These are phyloP conservation scores for Candida sithepensis DNA, from an alignment of 805 yeast species.

Conservation along the genomic window DNA sequence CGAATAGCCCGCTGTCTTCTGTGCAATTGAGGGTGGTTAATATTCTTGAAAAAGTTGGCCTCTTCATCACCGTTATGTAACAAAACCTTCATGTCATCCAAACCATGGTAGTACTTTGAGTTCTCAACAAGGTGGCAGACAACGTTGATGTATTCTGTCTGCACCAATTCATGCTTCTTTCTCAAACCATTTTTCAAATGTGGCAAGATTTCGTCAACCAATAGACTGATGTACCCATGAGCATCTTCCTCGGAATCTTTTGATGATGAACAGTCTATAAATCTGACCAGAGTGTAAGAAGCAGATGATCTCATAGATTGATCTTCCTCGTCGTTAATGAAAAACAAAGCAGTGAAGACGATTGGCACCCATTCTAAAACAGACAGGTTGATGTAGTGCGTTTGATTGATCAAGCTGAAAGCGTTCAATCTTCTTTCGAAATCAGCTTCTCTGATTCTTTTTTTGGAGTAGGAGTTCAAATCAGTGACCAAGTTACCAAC, in stretches of 20 bases:
- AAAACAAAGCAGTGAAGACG: conserved; percentile 62
- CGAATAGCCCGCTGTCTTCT: conserved; percentile 83
- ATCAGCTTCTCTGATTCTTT: conserved; percentile 69
- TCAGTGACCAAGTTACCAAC: conserved; percentile 56
- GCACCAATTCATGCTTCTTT: conserved; percentile 54
- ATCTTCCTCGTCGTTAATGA: conserved; percentile 75
- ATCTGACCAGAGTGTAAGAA: conserved; percentile 56
- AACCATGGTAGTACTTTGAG: conserved; percentile 40
- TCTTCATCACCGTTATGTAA: conserved; percentile 71
- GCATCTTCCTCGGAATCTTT: conserved; percentile 28
- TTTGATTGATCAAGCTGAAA: conserved; percentile 62
- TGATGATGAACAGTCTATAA: conserved; percentile 52
- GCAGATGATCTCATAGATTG: conserved; percentile 78
- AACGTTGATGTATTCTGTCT: conserved; percentile 67
- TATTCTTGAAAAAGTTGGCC: conserved; percentile 56
- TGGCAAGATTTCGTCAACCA: conserved; percentile 60
- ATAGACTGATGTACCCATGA: conserved; percentile 31
- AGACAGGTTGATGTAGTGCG: conserved; percentile 38
- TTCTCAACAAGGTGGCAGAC: conserved; percentile 58
- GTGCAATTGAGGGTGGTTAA: conserved; percentile 79
- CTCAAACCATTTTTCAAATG: conserved; percentile 65
- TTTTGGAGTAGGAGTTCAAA: conserved; percentile 64
- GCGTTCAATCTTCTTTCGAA: conserved; percentile 71
- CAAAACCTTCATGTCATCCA: conserved; percentile 65
- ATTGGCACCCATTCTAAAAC: conserved; percentile 77